Conservation (phyloP, 2,329 filamentous ascomycete genomes). For the Aspergillus costaricaensis region DNA sequence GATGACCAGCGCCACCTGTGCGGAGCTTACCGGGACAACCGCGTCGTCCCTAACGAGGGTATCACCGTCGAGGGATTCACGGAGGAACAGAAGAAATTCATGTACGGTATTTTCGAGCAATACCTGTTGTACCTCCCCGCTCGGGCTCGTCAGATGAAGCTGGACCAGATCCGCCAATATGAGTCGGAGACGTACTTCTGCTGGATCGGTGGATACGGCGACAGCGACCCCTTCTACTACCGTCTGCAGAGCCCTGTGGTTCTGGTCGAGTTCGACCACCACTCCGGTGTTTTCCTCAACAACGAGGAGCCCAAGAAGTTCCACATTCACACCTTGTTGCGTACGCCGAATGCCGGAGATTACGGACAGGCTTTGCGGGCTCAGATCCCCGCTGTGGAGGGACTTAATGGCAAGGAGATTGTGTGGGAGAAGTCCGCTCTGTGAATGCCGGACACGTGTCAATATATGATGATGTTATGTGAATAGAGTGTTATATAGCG, state of each 20-base stretch:
- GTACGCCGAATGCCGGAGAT: slow-evolving; percentile 74
- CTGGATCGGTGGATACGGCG: slow-evolving; percentile 70
- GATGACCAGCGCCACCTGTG: slow-evolving; percentile 78
- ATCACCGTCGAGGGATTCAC: slow-evolving; percentile 53
- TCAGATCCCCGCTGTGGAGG: slow-evolving; percentile 38
- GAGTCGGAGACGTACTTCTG: slow-evolving; percentile 74
- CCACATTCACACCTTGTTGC: slow-evolving; percentile 73
- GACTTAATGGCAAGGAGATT: slow-evolving; percentile 41
- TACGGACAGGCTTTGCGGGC: slow-evolving; percentile 63
- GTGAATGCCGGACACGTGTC: background rate
- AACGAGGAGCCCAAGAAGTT: slow-evolving; percentile 75
- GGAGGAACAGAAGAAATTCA: slow-evolving; percentile 52
- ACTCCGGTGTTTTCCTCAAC: slow-evolving; percentile 74
- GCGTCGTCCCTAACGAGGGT: slow-evolving; percentile 73
- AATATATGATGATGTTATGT: slow-evolving; percentile 11
- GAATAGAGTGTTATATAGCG: slow-evolving; percentile 6
- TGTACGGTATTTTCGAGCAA: slow-evolving; percentile 63
- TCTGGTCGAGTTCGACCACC: slow-evolving; percentile 76
- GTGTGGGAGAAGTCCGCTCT: slow-evolving; percentile 27
- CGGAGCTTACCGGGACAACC: slow-evolving; percentile 77
- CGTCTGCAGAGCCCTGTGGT: slow-evolving; percentile 75
- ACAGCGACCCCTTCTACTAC: slow-evolving; percentile 74
- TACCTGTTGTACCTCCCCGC: slow-evolving; percentile 70
- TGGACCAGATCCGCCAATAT: slow-evolving; percentile 57
- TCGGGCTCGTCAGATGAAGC: slow-evolving; percentile 54